phyloP scores from a whole-genome alignment of 257 asterid genomes.

The Gentiana macrophylla region DNA sequence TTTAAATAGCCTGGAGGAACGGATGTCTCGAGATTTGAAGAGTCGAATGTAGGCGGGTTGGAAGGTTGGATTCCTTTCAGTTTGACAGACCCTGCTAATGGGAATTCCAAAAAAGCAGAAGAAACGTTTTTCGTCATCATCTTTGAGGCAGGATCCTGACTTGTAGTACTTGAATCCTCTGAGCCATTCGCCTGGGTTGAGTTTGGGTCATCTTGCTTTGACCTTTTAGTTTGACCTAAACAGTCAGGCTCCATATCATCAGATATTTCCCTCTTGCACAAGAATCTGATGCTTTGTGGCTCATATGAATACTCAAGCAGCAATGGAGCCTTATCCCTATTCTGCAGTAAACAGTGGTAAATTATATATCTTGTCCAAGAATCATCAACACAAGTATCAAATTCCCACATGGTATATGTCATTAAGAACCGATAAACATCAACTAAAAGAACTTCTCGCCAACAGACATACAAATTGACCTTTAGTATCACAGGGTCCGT shows the following conservation, averaged over 20 bases:
- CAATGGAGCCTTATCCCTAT: slow-evolving; percentile 41
- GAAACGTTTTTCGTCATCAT: slow-evolving; percentile 55
- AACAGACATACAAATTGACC: too few relatives aligned
- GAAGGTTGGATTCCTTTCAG: slow-evolving; percentile 42
- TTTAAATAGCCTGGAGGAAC: slow-evolving; percentile 94
- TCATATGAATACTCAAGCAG: slow-evolving; percentile 24
- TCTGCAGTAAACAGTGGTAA: slow-evolving; percentile 23
- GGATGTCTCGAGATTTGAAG: slow-evolving; percentile 88
- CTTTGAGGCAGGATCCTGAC: slow-evolving; percentile 47
- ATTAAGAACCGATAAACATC: neutral
- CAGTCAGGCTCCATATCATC: slow-evolving; percentile 61
- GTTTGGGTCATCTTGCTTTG: slow-evolving; percentile 66
- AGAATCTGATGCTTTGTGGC: slow-evolving; percentile 31
- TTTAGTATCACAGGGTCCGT: too few relatives aligned
- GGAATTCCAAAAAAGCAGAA: slow-evolving; percentile 46
- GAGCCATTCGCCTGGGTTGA: slow-evolving; percentile 79
- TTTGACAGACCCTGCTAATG: slow-evolving; percentile 40
- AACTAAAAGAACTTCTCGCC: neutral
- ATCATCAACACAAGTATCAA: too few relatives aligned
- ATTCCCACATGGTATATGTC: too few relatives aligned
- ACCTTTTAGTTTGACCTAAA: slow-evolving; percentile 43
- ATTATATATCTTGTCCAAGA: neutral
- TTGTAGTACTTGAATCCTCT: slow-evolving; percentile 82
- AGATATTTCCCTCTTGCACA: slow-evolving; percentile 79
- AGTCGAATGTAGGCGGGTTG: slow-evolving; percentile 47